A percentile compares a stretch with the other conserved stretches of the same genome.
Evolutionary conservation across 2,329 filamentous ascomycete species (phyloP).

Genomic region (Cladosporium oxysporum): DNA sequence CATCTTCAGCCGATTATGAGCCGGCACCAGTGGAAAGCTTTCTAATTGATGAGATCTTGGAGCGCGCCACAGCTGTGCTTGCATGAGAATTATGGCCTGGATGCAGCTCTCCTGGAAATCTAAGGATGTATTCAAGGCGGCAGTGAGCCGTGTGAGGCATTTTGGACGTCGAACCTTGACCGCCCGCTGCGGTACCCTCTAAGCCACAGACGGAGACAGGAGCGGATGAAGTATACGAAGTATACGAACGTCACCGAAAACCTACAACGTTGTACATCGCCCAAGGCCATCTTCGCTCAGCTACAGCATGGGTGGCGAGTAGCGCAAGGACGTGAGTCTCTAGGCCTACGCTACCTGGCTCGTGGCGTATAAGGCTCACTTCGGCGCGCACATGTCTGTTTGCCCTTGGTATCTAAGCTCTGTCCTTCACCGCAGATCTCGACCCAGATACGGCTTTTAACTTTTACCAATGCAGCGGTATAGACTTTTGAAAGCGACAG

Average conservation of each 20-base stretch:
- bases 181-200: neutral
- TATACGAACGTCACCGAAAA: neutral
- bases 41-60: neutral
- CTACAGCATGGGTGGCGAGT: neutral
- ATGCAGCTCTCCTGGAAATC: neutral
- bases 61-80: neutral
- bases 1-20: constrained; percentile 9
- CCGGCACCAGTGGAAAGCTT: constrained; percentile 2
- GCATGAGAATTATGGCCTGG: neutral
- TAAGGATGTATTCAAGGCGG: neutral
- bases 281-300: neutral
- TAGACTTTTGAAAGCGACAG: constrained; percentile 9
- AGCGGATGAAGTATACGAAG: neutral
- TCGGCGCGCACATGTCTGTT: neutral
- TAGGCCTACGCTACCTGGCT: neutral
- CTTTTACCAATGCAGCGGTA: constrained; percentile 8
- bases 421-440: constrained; percentile 14
- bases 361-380: constrained; percentile 3
- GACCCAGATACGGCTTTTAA: constrained; percentile 1
- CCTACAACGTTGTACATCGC: neutral
- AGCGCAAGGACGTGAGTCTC: neutral
- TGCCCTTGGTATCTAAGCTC: neutral
- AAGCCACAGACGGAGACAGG: neutral
- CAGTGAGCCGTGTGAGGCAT: neutral
- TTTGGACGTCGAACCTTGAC: neutral